Evolutionary conservation across 2,329 filamentous ascomycete genomes (phyloP), one percentile per base, ranked within the genome.

Genomic region (Celoporthe dispersa): DNA sequence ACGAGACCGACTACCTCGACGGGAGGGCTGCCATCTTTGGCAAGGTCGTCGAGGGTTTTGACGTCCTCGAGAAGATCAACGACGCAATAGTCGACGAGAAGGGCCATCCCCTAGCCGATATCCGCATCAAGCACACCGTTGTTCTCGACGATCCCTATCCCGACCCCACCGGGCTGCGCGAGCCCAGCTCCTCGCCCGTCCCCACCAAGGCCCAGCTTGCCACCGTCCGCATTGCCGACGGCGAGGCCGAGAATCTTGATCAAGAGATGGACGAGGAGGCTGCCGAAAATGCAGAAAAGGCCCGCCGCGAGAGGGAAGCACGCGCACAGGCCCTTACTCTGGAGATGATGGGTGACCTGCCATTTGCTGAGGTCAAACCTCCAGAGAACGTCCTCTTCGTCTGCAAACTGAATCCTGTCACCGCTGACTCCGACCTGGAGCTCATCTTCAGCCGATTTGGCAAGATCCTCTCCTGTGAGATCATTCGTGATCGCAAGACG

Each of bases 311-410:
- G 79, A 88, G 94, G 37, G 96, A 99, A 80, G 96, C 96, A 7
- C 90, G 94, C 72, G 95, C 95, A 0, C 96, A 98, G 80, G 96
- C 96, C 0, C 83, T 99, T 76, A 98, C 95, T 1, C 86, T 99
- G 63, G 96, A 99, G 82, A 97, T 99, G 90, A 96, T 99, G 81
- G 96, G 96, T 59, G 96, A 99, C 79, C 84, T 99, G 70, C 96
- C 96, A 5, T 99, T 98, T 80, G 96, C 96, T 70, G 96, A 99
- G 81, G 94, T 99, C 75, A 97, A 95, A 76, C 96, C 96, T 5
- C 96, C 96, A 0, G 96, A 99, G 82, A 98, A 99, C 79, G 91
- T 99, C 19, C 86, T 99, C 1, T 99, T 99, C 78, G 94, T 99
- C 59, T 99, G 96, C 90, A 99, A 99, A 80, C 86, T 99, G 59